Evolutionary conservation across 371 early-diverging fungal genomes (phyloP).

Genomic region (Apophysomyces sp.): DNA sequence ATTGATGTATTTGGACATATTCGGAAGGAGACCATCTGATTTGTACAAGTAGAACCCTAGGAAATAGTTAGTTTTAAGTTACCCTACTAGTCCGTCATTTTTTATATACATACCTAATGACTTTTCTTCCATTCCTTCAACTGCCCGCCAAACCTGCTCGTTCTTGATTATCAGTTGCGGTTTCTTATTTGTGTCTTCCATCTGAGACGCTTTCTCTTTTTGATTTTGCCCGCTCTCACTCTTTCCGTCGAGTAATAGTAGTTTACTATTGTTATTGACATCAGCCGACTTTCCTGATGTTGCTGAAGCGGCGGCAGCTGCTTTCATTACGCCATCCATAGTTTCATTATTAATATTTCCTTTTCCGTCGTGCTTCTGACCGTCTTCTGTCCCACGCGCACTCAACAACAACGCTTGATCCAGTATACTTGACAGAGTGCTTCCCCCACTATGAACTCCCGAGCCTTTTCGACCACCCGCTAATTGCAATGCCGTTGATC

Average conservation of each 20-base stretch:
- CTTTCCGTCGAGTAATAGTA: not conserved
- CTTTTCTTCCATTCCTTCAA: conserved; percentile 41
- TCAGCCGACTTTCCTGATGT: not conserved
- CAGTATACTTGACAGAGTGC: not conserved
- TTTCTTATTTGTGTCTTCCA: conserved; percentile 6
- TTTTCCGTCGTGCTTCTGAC: not conserved
- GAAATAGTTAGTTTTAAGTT: not conserved
- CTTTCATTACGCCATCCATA: conserved; percentile 4
- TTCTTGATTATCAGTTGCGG: conserved; percentile 53
- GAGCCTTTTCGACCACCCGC: conserved; percentile 13
- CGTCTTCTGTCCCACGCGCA: not conserved
- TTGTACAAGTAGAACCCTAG: conserved; percentile 55
- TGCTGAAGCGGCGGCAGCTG: not conserved
- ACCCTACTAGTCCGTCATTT: not conserved
- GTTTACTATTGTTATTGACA: not conserved
- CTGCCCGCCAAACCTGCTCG: conserved; percentile 40
- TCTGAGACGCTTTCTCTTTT: not conserved
- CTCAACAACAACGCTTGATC: conserved; percentile 8
- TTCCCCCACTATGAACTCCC: not conserved
- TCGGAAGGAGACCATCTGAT: conserved; percentile 49
- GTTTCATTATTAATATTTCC: not conserved
- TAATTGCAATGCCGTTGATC: conserved; percentile 13
- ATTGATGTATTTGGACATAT: conserved; percentile 50
- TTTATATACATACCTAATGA: conserved; percentile 32
- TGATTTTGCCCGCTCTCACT: not conserved